Evolutionary conservation across 2,329 filamentous ascomycete genomes (phyloP).

Genomic region (Aspergillus novofumigatus): DNA sequence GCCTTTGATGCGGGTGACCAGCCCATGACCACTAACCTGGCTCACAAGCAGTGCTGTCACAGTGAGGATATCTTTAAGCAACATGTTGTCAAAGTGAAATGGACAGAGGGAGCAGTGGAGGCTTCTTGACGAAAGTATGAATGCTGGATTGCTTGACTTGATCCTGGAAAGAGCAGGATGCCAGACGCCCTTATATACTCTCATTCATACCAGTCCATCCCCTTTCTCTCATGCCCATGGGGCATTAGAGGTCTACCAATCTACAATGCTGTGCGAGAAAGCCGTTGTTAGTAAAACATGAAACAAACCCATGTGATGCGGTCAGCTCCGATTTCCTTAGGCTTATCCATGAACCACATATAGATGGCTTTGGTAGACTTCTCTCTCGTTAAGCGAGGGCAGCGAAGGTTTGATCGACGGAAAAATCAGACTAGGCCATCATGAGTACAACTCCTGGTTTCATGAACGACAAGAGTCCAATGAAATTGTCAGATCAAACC

Average conservation of each 20-base stretch:
- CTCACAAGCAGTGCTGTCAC: constrained; percentile 1
- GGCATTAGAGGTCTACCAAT: background rate
- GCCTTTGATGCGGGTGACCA: constrained; percentile 54
- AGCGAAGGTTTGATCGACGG: no score
- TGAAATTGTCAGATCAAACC: background rate
- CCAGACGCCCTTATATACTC: background rate
- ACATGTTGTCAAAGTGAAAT: background rate
- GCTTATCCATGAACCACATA: background rate
- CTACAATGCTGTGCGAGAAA: background rate
- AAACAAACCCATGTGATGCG: background rate
- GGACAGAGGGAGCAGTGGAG: background rate
- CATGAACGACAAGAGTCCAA: background rate
- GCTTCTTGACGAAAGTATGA: background rate
- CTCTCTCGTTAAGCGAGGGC: no score
- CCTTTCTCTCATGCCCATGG: background rate
- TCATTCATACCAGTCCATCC: background rate
- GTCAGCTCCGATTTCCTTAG: background rate
- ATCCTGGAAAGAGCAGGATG: background rate
- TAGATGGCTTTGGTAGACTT: no score
- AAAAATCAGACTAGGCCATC: no score
- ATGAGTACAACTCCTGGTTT: background rate
- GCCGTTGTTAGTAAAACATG: background rate
- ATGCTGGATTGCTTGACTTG: background rate
- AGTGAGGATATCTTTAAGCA: background rate
- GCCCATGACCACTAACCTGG: constrained; percentile 54